These are phyloP conservation scores for Alnus glutinosa DNA, from an alignment of 306 rosid species.

Conservation along the genomic window DNA sequence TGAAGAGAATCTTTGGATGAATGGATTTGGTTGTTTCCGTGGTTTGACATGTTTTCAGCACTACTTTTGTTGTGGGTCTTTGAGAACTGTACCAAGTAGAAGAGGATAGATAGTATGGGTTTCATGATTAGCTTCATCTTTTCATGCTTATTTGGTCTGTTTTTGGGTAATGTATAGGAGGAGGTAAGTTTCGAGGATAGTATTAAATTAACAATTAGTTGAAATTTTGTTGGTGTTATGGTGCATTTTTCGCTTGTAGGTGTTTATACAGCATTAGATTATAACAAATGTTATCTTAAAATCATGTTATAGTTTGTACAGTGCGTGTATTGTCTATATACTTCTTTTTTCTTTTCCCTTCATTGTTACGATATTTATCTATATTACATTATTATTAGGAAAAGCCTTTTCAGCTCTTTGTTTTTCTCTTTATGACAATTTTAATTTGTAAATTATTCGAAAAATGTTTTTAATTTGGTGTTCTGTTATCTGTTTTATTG, in stretches of 20 bases:
- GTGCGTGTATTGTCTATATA: background rate
- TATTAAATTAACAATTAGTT: background rate
- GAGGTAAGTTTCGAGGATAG: background rate
- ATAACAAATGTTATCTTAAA: background rate
- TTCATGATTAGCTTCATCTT: background rate
- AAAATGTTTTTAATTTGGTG: background rate
- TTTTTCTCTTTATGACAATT: background rate
- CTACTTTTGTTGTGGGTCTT: background rate
- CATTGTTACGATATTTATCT: background rate
- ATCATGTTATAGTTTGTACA: background rate
- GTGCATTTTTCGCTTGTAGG: background rate
- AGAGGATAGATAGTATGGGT: background rate
- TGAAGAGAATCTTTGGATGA: background rate
- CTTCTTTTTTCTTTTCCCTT: background rate
- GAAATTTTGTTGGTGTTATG: background rate
- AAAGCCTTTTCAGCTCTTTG: background rate
- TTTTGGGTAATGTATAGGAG: background rate
- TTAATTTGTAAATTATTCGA: background rate
- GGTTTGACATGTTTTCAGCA: background rate
- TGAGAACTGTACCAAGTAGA: background rate
- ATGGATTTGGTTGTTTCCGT: background rate
- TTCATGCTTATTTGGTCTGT: background rate
- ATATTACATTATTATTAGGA: background rate
- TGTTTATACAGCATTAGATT: background rate
- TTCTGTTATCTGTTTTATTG: background rate